phyloP scores from a whole-genome alignment of 2,329 filamentous ascomycete species.

The Fusarium paranaense region DNA sequence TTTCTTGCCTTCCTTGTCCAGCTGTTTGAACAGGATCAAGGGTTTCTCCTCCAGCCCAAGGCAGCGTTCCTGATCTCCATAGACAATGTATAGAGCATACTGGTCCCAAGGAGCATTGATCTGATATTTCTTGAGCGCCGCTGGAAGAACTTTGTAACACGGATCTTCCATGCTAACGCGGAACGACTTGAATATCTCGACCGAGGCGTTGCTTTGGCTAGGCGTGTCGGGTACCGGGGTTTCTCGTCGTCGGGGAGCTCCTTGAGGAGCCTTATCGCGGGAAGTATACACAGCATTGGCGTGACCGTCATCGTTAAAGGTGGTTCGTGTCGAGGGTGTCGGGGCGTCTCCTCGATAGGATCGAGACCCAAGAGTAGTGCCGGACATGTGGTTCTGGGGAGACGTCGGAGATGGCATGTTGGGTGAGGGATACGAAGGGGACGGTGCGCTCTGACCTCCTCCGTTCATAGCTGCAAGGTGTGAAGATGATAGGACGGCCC shows the following conservation, averaged over 20 bases:
- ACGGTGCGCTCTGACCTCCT: conserved; percentile 65
- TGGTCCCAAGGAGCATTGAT: conserved; percentile 98
- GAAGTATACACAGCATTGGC: conserved; percentile 41
- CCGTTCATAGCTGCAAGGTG: conserved; percentile 79
- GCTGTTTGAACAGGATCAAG: conserved; percentile 94
- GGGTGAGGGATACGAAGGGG: conserved; percentile 69
- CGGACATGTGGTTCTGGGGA: conserved; percentile 65
- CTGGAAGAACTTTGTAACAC: conserved; percentile 95
- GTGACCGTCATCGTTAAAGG: conserved; percentile 64
- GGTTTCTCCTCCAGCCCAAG: conserved; percentile 93
- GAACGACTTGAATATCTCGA: conserved; percentile 99
- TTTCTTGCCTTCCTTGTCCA: conserved; percentile 96
- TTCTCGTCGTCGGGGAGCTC: conserved; percentile 68
- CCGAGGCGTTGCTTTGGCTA: conserved; percentile 68
- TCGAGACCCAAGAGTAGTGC: conserved; percentile 70
- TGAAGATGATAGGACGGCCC: conserved; percentile 74
- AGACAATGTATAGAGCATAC: conserved; percentile 97
- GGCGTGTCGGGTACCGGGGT: conserved; percentile 73
- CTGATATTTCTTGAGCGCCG: conserved; percentile 96
- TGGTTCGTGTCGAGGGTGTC: conserved; percentile 65
- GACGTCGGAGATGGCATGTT: conserved; percentile 78
- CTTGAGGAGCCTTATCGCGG: conserved; percentile 46
- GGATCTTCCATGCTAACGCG: conserved; percentile 98
- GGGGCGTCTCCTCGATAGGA: conserved; percentile 70
- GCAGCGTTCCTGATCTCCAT: conserved; percentile 97